Evolutionary conservation across 495 filamentous ascomycete species (phyloP).

Genomic region (Penicillium herquei): DNA sequence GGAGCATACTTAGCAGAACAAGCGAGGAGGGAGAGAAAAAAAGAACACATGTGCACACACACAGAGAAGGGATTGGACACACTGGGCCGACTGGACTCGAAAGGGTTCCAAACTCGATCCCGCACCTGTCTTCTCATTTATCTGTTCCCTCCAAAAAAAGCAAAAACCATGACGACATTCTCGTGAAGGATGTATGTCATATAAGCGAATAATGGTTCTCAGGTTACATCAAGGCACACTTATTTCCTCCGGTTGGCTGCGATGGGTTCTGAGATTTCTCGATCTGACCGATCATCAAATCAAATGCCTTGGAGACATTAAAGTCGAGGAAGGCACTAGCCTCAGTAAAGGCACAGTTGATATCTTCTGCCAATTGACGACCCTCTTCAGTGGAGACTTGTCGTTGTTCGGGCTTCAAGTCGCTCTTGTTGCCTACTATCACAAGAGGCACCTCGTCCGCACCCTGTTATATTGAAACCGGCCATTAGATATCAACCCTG

Average conservation of each 20-base stretch:
- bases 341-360: constrained; percentile 92
- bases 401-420: constrained; percentile 87
- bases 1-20: too few relatives aligned
- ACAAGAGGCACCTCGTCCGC: constrained; percentile 89
- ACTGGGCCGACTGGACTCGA: too few relatives aligned
- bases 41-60: too few relatives aligned
- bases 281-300: constrained; percentile 90
- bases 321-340: constrained; percentile 90
- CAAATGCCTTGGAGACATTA: constrained; percentile 91
- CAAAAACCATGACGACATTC: background rate
- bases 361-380: constrained; percentile 73
- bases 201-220: background rate
- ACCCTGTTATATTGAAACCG: constrained; percentile 55
- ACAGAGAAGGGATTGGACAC: too few relatives aligned
- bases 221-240: constrained; percentile 79
- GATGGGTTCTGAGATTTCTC: constrained; percentile 92
- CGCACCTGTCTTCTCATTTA: too few relatives aligned
- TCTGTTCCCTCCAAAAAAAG: background rate
- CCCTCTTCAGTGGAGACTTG: constrained; percentile 87
- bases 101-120: too few relatives aligned
- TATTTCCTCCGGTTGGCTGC: constrained; percentile 73
- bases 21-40: too few relatives aligned
- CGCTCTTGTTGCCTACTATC: constrained; percentile 95
- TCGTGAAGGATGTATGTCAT: background rate
- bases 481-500: background rate